Percentiles rank a stretch among this genome's conserved stretches.
phyloP scores from a whole-genome alignment of 768 basidiomycete species.

The Neoboletus magnificus region DNA sequence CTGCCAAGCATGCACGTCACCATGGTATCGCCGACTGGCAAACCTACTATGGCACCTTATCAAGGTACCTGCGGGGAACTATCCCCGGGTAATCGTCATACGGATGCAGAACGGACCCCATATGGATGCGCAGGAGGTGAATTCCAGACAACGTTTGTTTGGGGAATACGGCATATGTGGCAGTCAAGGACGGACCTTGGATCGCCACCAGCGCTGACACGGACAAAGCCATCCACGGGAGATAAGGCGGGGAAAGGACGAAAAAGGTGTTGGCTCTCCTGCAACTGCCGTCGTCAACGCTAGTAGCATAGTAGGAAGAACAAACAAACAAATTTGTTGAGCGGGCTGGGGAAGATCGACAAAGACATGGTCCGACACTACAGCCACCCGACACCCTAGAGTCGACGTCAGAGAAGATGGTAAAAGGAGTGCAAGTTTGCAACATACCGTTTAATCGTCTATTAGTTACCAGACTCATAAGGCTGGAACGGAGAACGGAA shows the following conservation, averaged over 20 bases:
- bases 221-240: neutral
- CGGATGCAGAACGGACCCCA: neutral
- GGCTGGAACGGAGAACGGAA: neutral
- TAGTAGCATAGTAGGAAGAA: neutral
- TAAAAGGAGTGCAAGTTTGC: neutral
- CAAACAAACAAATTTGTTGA: neutral
- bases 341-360: neutral
- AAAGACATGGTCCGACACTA: neutral
- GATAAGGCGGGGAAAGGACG: neutral
- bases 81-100: neutral
- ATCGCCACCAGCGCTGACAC: neutral
- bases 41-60: neutral
- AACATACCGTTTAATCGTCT: too few relatives aligned
- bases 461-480: too few relatives aligned
- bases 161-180: neutral
- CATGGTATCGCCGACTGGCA: neutral
- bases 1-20: neutral
- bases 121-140: neutral
- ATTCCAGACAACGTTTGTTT: too few relatives aligned
- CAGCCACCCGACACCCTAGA: too few relatives aligned
- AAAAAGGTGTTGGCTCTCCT: neutral
- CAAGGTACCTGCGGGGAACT: neutral
- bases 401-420: neutral
- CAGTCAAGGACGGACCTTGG: neutral
- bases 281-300: neutral